Evolutionary conservation across 169 alveolate species (phyloP).

Genomic region (Cryptosporidium ubiquitum): DNA sequence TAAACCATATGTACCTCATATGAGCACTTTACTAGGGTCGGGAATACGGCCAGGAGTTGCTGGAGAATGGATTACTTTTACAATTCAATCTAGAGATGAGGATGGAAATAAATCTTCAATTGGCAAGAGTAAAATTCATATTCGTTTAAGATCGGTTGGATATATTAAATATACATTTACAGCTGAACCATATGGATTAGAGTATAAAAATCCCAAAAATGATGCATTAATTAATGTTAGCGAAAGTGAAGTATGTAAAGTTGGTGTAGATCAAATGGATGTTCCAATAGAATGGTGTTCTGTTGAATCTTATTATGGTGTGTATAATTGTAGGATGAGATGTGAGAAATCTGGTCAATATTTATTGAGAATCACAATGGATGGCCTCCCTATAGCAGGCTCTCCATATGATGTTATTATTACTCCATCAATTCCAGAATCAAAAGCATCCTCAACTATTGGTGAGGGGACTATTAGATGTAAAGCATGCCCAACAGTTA

Average conservation of each 20-base stretch:
- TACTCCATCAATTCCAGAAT: slow-evolving; percentile 70
- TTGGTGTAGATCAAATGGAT: slow-evolving; percentile 61
- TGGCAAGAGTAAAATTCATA: slow-evolving; percentile 47
- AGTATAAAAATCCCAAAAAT: background rate
- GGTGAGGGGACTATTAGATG: slow-evolving; percentile 76
- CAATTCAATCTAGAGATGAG: slow-evolving; percentile 62
- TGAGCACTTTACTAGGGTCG: slow-evolving; percentile 46
- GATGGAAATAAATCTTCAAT: slow-evolving; percentile 28
- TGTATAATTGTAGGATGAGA: slow-evolving; percentile 49
- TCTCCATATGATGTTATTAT: slow-evolving; percentile 78
- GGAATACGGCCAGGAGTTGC: slow-evolving; percentile 49
- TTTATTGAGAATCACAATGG: slow-evolving; percentile 74
- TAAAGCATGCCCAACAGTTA: slow-evolving; percentile 77
- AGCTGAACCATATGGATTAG: slow-evolving; percentile 68
- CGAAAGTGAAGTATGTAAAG: slow-evolving; percentile 27
- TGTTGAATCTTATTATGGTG: slow-evolving; percentile 51
- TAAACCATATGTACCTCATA: slow-evolving; percentile 59
- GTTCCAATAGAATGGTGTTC: slow-evolving; percentile 72
- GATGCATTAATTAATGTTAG: slow-evolving; percentile 48
- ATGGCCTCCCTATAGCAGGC: slow-evolving; percentile 80
- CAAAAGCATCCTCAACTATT: slow-evolving; percentile 75
- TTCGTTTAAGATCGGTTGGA: slow-evolving; percentile 70
- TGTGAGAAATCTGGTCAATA: slow-evolving; percentile 74
- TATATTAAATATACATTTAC: slow-evolving; percentile 46
- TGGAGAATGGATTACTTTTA: slow-evolving; percentile 66